Percentiles rank a stretch among this genome's conserved stretches.
Conservation (phyloP, 2,329 filamentous ascomycete genomes). For the Penicillium expansum region DNA sequence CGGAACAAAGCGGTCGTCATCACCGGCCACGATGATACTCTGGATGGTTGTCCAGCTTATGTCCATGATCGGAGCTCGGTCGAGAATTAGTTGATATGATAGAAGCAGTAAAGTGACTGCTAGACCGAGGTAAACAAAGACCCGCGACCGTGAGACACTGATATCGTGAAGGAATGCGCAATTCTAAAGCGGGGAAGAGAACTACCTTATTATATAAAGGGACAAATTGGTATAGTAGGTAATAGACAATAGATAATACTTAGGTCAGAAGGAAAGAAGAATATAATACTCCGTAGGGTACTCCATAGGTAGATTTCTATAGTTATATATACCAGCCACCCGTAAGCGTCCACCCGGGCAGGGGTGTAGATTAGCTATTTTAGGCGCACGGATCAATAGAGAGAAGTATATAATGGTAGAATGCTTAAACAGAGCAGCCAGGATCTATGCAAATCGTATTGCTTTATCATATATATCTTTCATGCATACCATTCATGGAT, state of each 20-base stretch:
- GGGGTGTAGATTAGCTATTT: too few relatives aligned
- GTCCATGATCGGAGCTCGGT: conserved; percentile 8
- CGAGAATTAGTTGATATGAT: conserved; percentile 21
- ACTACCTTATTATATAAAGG: conserved; percentile 1
- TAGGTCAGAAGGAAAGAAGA: neutral
- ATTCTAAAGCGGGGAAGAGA: neutral
- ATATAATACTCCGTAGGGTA: neutral
- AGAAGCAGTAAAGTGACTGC: conserved; percentile 15
- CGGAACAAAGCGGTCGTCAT: neutral
- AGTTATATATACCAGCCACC: too few relatives aligned
- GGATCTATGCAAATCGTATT: too few relatives aligned
- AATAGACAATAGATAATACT: neutral
- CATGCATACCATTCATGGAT: too few relatives aligned
- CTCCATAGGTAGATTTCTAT: neutral
- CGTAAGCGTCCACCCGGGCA: too few relatives aligned
- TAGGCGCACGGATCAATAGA: too few relatives aligned
- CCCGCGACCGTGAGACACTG: conserved; percentile 6
- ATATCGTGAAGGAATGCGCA: neutral
- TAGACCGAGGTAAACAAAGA: conserved; percentile 18
- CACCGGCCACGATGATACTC: neutral
- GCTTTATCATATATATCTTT: too few relatives aligned
- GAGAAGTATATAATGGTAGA: too few relatives aligned
- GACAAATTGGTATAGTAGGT: neutral
- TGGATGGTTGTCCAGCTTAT: conserved; percentile 1
- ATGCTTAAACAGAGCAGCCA: too few relatives aligned